These are phyloP conservation scores for Canavalia ensiformis DNA, from an alignment of 306 rosid species.

Conservation along the genomic window DNA sequence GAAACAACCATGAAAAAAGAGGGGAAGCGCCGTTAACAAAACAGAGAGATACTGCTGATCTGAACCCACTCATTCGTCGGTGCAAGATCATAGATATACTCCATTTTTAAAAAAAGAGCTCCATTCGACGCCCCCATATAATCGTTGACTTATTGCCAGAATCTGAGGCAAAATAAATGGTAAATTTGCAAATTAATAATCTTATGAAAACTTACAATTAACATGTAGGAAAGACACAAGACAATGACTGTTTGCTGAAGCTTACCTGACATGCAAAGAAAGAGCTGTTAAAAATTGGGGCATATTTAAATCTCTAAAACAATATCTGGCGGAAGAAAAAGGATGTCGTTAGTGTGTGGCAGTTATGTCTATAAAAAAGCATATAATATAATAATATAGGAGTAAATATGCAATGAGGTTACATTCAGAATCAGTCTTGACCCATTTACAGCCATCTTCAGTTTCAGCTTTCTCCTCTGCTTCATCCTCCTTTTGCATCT, in stretches of 20 bases:
- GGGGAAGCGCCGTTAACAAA: constrained; percentile 48
- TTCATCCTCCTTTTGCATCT: constrained; percentile 48
- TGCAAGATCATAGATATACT: constrained; percentile 26
- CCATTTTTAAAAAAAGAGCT: constrained; percentile 22
- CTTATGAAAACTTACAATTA: background rate
- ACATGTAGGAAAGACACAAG: background rate
- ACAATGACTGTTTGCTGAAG: background rate
- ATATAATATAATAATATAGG: background rate
- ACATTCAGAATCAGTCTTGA: constrained; percentile 92
- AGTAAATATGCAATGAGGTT: constrained; percentile 32
- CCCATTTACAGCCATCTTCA: constrained; percentile 77
- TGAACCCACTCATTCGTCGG: constrained; percentile 10
- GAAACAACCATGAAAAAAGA: constrained; percentile 70
- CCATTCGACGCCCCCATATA: constrained; percentile 15
- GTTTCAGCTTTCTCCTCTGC: constrained; percentile 40
- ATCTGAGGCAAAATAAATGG: constrained; percentile 25
- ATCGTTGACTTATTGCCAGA: constrained; percentile 31
- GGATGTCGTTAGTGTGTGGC: background rate
- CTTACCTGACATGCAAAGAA: constrained; percentile 47
- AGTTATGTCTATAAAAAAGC: background rate
- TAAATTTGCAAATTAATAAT: constrained; percentile 43
- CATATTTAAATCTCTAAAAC: constrained; percentile 77
- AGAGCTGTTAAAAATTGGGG: constrained; percentile 39
- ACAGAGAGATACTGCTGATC: constrained; percentile 38
- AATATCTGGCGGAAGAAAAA: constrained; percentile 65